Evolutionary conservation across 192 early-diverging fungal species (phyloP), one percentile per base, ranked within the genome.

Genomic region (Phlyctochytrium bullatum): DNA sequence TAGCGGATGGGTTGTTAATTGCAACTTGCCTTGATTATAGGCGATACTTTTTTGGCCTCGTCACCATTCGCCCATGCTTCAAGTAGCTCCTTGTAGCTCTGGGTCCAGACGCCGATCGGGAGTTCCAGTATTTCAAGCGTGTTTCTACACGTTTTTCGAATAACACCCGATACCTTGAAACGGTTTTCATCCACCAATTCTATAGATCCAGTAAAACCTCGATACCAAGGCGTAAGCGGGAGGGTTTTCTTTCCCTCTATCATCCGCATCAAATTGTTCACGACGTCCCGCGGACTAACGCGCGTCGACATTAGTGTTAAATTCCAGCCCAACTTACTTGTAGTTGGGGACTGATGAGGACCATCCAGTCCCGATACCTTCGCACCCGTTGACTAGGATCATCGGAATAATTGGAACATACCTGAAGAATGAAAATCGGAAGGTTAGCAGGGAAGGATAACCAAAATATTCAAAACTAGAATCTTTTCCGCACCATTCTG

Each of bases 321-420:
- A 28, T 24, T 24, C 25, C 54, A 10, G 4, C 12, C 6, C 27
- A 57, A 6, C 17, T 69, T 61, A 83, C 74, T 86, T 83, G 80
- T 82, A 86, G 64, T 83, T 83, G n/a, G 84, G 84, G 64, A 87
- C 79, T 16, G 75, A 78, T 24, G 80, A 74, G 10, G 79, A 79
- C 80, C 83, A 87, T 1, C 87, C 96, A 10, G 97, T 99, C 34
- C 95, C 97, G 67, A 99, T 99, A 68, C 97, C 97, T n/a, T 94
- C 90, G 3, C 86, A 82, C 33, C 95, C 95, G 72, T 97, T 99
- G 16, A 99, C 83, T 25, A 99, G 74, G 0, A 99, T 82, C 92
- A 97, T 94, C 1, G 95, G 97, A 1, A 97, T 62, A 24, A 99
- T 88, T 0, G 95, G 95, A 12, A 96, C 74, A 73, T 92, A 97